These are phyloP conservation scores for Blastocystis sp. DNA, from an alignment of 352 stramenopile species.

Conservation along the genomic window DNA sequence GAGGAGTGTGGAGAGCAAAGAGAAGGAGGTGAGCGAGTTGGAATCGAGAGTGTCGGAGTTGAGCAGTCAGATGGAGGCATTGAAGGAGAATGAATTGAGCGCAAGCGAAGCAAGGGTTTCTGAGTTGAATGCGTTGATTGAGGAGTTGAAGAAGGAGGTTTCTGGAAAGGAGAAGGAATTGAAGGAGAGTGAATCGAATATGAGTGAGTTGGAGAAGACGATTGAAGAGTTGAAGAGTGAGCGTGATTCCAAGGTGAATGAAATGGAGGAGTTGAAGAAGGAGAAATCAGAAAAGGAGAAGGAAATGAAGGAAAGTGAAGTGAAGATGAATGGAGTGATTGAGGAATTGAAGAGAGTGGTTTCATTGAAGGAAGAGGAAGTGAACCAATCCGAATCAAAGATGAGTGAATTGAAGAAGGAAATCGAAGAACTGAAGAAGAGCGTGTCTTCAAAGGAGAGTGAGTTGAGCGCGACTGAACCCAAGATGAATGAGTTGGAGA, in stretches of 20 bases:
- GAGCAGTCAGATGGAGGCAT: too few relatives aligned
- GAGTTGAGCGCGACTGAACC: background rate
- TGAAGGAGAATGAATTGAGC: background rate
- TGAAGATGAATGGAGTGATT: background rate
- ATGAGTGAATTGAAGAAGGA: background rate
- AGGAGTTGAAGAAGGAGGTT: background rate
- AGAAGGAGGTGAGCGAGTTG: background rate
- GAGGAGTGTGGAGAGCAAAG: background rate
- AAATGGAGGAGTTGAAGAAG: conserved; percentile 17
- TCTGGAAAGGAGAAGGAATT: conserved; percentile 5
- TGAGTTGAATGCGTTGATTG: background rate
- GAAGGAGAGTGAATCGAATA: conserved; percentile 2
- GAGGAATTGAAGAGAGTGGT: background rate
- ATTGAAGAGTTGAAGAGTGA: conserved; percentile 30
- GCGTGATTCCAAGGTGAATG: background rate
- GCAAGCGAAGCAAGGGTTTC: background rate
- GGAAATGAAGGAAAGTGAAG: background rate
- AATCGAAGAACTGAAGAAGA: background rate
- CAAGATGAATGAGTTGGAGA: background rate
- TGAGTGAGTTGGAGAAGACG: background rate
- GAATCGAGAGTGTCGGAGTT: too few relatives aligned
- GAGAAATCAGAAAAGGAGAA: background rate
- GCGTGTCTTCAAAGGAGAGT: background rate
- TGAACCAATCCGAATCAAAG: background rate
- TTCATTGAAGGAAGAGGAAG: background rate